Conservation (phyloP, 148 eudicot species). For the Dianthus caryophyllus region DNA sequence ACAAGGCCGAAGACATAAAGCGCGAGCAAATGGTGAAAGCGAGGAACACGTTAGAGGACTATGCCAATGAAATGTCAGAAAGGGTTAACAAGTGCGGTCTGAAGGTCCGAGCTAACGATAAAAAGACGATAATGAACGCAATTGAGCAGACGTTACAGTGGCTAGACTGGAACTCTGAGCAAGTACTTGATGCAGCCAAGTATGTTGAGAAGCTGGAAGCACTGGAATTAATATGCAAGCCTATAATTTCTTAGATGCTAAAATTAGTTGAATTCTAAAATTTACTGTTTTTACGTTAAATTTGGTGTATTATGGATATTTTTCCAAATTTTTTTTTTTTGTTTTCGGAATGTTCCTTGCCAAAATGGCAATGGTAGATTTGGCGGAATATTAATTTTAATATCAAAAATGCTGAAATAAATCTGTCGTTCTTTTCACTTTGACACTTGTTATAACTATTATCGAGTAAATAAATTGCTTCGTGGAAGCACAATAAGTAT, state of each 20-base stretch:
- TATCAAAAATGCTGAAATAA: no score
- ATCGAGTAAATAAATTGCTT: no score
- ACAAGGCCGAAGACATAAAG: constrained; percentile 16
- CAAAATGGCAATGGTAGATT: no score
- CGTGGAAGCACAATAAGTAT: no score
- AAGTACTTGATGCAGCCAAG: constrained; percentile 1
- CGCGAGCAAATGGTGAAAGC: constrained; percentile 5
- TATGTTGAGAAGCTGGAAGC: constrained; percentile 8
- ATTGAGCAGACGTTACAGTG: constrained; percentile 2
- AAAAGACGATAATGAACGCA: background rate
- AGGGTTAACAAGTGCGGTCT: background rate
- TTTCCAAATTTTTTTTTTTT: no score
- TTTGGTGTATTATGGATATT: no score
- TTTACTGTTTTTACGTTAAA: no score
- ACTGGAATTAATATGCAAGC: constrained; percentile 8
- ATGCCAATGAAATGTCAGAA: background rate
- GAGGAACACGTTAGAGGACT: background rate
- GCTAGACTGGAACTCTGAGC: constrained; percentile 1
- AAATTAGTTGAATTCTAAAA: no score
- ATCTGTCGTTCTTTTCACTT: no score
- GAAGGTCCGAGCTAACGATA: background rate
- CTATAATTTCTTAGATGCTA: background rate
- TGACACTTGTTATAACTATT: no score
- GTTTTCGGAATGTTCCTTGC: no score
- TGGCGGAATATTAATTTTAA: no score